Conservation (phyloP, 2,329 filamentous ascomycete genomes). For the Albifimbria verrucaria region DNA sequence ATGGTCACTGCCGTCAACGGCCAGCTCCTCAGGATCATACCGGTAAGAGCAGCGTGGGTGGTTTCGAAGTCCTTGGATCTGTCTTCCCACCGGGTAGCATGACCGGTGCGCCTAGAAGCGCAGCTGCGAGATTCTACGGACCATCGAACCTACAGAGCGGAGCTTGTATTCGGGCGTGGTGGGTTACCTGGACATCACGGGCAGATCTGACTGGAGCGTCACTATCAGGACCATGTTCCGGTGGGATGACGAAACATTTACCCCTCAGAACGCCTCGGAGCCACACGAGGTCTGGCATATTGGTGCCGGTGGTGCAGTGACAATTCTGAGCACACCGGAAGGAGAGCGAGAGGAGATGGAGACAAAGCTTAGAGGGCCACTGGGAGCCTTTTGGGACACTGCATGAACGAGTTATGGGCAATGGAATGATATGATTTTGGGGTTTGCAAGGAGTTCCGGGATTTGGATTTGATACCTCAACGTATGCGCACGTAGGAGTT, state of each 20-base stretch:
- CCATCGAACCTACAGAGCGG: constrained; percentile 63
- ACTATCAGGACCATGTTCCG: constrained; percentile 80
- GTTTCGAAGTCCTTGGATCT: constrained; percentile 68
- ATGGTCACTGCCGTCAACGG: constrained; percentile 88
- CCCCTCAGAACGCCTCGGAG: constrained; percentile 22
- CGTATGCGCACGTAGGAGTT: constrained; percentile 17
- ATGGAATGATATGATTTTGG: background rate
- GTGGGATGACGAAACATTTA: constrained; percentile 58
- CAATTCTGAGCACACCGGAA: constrained; percentile 72
- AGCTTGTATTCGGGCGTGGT: constrained; percentile 86
- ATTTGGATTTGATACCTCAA: constrained; percentile 26
- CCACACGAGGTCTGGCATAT: constrained; percentile 69
- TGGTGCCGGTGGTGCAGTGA: constrained; percentile 88
- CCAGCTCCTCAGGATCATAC: constrained; percentile 37
- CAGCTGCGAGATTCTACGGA: constrained; percentile 76
- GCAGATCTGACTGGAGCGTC: constrained; percentile 86
- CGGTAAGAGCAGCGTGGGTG: constrained; percentile 10
- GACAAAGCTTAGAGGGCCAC: constrained; percentile 62
- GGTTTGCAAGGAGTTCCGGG: constrained; percentile 3
- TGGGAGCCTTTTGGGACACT: constrained; percentile 45
- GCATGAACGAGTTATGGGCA: constrained; percentile 15
- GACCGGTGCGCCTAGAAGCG: constrained; percentile 93
- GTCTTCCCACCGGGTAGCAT: constrained; percentile 88
- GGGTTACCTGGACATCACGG: constrained; percentile 84
- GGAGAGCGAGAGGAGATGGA: constrained; percentile 92